A percentile compares a stretch with the other conserved stretches of the same genome.
Conservation (phyloP, 106 monocot species). For the Dendrobium chrysotoxum region DNA sequence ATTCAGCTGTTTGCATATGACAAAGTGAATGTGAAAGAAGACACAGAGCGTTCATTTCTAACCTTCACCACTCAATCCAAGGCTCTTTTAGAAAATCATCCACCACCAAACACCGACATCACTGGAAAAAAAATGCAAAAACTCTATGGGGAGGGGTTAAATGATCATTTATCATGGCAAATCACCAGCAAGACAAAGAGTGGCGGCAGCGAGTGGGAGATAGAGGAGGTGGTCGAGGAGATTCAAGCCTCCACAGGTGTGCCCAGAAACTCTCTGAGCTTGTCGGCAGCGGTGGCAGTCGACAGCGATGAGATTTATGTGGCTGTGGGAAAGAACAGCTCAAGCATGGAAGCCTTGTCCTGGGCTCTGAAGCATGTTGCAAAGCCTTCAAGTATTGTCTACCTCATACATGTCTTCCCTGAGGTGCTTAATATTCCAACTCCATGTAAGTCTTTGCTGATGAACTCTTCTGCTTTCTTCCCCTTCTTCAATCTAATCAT, state of each 20-base stretch:
- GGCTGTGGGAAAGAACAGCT: constrained; percentile 47
- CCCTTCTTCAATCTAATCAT: neutral
- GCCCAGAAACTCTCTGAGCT: neutral
- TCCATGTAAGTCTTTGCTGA: constrained; percentile 34
- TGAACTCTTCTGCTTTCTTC: neutral
- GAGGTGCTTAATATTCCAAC: constrained; percentile 48
- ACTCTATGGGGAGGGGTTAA: too few relatives aligned
- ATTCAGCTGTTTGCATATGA: too few relatives aligned
- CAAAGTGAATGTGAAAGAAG: too few relatives aligned
- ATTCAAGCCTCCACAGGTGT: neutral
- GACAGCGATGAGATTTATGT: constrained; percentile 47
- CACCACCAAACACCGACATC: too few relatives aligned
- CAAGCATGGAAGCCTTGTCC: constrained; percentile 50
- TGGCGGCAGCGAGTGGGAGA: constrained; percentile 19
- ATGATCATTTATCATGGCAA: neutral
- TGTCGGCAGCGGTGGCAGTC: neutral
- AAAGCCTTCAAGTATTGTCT: constrained; percentile 36
- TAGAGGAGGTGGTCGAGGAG: constrained; percentile 22
- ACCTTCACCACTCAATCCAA: too few relatives aligned
- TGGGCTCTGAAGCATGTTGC: constrained; percentile 53
- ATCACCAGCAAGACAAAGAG: neutral
- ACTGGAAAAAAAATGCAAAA: too few relatives aligned
- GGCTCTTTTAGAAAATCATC: too few relatives aligned
- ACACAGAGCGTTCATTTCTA: too few relatives aligned
- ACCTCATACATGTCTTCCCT: constrained; percentile 68